Conservation (phyloP, 1,284 basidiomycete genomes). For the Gymnopus androsaceus region DNA sequence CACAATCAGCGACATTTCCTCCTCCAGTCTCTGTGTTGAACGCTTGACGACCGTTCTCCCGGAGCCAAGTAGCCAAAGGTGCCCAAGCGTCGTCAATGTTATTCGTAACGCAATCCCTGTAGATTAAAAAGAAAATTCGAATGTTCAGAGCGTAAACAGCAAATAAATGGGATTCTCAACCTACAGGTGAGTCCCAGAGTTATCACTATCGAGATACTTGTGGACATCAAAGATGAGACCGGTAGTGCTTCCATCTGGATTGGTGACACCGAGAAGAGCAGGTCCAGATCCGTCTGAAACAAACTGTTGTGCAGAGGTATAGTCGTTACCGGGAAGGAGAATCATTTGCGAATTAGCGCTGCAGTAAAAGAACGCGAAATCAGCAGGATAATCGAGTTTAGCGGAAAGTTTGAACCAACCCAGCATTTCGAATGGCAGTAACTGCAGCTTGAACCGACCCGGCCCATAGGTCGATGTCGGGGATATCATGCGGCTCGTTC, state of each 20-base stretch:
- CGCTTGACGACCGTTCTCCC: conserved; percentile 53
- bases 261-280: conserved; percentile 50
- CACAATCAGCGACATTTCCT: conserved; percentile 51
- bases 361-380: too few relatives aligned
- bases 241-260: conserved; percentile 50
- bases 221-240: conserved; percentile 63
- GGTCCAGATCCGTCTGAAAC: conserved; percentile 56
- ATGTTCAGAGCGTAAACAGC: too few relatives aligned
- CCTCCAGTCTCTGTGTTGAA: conserved; percentile 67
- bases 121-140: too few relatives aligned
- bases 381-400: too few relatives aligned
- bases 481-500: conserved; percentile 57
- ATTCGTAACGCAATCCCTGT: conserved; percentile 47
- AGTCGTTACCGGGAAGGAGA: conserved; percentile 56
- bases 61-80: conserved; percentile 51
- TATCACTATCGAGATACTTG: conserved; percentile 64
- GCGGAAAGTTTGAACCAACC: too few relatives aligned
- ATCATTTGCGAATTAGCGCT: conserved; percentile 54
- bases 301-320: conserved; percentile 51
- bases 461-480: conserved; percentile 47
- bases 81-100: conserved; percentile 52
- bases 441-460: conserved; percentile 48
- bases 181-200: conserved; percentile 43
- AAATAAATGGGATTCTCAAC: conserved; percentile 10
- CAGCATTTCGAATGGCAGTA: conserved; percentile 53